Evolutionary conservation across 306 rosid genomes (phyloP).

Genomic region (Adenanthera pavonina): DNA sequence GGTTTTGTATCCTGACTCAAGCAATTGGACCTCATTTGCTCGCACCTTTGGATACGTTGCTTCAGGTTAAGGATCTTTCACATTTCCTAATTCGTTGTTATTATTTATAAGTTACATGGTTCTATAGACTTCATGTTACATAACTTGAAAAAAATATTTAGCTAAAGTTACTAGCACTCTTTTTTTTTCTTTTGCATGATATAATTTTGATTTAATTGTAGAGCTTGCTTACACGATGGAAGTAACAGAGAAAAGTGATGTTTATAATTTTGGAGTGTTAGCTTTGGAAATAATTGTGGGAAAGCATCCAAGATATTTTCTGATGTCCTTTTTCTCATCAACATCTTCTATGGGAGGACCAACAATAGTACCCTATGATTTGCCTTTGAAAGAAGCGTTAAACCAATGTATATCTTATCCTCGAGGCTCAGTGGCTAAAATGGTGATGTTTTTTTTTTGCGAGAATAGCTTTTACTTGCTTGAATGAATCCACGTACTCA

Average conservation of each 20-base stretch:
- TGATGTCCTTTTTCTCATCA: not conserved
- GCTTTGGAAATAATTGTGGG: slow-evolving; percentile 25
- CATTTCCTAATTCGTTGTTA: too few relatives aligned
- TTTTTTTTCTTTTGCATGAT: too few relatives aligned
- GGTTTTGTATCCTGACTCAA: not conserved
- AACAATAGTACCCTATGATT: not conserved
- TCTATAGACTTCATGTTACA: not conserved
- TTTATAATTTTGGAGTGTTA: too few relatives aligned
- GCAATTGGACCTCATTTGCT: slow-evolving; percentile 2
- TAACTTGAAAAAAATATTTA: not conserved
- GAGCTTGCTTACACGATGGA: too few relatives aligned
- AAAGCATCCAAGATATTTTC: slow-evolving; percentile 25
- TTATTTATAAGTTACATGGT: too few relatives aligned
- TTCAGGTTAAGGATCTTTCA: not conserved
- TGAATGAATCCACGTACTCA: not conserved
- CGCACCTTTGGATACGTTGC: not conserved
- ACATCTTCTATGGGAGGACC: not conserved
- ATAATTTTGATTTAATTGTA: too few relatives aligned
- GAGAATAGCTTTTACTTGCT: not conserved
- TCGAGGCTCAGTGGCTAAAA: not conserved
- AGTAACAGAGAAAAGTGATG: too few relatives aligned
- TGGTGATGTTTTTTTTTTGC: not conserved
- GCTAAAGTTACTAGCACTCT: too few relatives aligned
- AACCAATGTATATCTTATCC: slow-evolving; percentile 30
- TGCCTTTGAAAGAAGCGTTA: slow-evolving; percentile 6